These are phyloP conservation scores for Isoetes taiwanensis DNA, from an alignment of 75 land plant species.

Conservation along the genomic window DNA sequence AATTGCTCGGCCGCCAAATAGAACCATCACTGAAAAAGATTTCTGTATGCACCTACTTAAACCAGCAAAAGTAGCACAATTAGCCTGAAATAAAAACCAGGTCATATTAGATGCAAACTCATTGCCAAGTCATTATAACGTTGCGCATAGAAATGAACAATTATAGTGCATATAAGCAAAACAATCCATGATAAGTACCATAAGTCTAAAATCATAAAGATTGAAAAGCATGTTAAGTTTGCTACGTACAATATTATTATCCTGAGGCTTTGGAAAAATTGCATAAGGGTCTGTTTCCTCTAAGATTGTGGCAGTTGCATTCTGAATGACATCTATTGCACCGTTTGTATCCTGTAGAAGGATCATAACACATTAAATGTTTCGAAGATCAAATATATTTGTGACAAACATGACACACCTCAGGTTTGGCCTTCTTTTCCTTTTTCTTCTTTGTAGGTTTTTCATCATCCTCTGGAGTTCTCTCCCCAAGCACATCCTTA, in stretches of 20 bases:
- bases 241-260: constrained; percentile 68
- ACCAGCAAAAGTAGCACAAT: too few species aligned
- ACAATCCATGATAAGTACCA: too few species aligned
- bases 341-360: too few species aligned
- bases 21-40: constrained; percentile 76
- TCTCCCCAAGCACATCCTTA: constrained; percentile 68
- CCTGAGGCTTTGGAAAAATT: constrained; percentile 72
- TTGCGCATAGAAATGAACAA: too few species aligned
- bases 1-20: constrained; percentile 63
- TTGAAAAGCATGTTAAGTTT: too few species aligned
- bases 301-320: constrained; percentile 22
- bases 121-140: too few species aligned
- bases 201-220: too few species aligned
- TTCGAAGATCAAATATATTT: neutral
- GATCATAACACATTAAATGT: neutral
- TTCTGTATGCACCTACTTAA: constrained; percentile 79
- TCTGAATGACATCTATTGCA: too few species aligned
- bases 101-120: too few species aligned
- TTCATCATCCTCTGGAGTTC: constrained; percentile 81
- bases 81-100: too few species aligned
- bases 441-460: constrained; percentile 84
- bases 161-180: too few species aligned
- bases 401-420: constrained; percentile 19
- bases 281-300: constrained; percentile 73
- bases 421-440: constrained; percentile 70